Conservation (phyloP, 2,329 filamentous ascomycete genomes). For the Colletotrichum costaricense region DNA sequence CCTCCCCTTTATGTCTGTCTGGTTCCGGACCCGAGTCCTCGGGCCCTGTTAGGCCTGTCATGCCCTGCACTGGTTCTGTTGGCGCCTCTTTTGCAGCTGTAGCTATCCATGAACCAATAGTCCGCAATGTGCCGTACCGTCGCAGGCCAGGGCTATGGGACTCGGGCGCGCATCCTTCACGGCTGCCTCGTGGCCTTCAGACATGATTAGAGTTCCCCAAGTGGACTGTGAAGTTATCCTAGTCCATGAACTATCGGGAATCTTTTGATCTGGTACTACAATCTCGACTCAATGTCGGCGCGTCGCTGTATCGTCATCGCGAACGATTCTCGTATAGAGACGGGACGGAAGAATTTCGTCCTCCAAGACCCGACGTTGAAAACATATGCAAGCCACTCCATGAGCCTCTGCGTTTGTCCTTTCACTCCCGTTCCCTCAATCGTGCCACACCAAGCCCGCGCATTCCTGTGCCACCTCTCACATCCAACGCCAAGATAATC, state of each 20-base stretch:
- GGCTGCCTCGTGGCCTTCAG: not conserved
- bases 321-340: not conserved
- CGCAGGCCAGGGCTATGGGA: constrained; percentile 12
- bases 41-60: constrained; percentile 17
- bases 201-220: not conserved
- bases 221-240: not conserved
- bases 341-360: constrained; percentile 11
- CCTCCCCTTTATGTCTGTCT: not conserved
- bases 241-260: not conserved
- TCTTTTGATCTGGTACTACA: not conserved
- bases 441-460: not conserved
- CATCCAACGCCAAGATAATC: not conserved
- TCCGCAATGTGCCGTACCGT: not conserved
- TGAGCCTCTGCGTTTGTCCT: constrained; percentile 4
- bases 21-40: constrained; percentile 24
- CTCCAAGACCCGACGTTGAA: constrained; percentile 12
- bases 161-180: not conserved
- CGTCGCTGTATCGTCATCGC: not conserved
- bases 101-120: not conserved
- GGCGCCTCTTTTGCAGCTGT: not conserved
- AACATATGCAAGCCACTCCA: not conserved
- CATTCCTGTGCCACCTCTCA: not conserved
- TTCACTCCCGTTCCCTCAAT: not conserved
- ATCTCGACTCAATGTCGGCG: not conserved
- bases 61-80: not conserved